Base-by-base conservation (phyloP, 805 yeast species). In the Clavispora vitiphila region DNA sequence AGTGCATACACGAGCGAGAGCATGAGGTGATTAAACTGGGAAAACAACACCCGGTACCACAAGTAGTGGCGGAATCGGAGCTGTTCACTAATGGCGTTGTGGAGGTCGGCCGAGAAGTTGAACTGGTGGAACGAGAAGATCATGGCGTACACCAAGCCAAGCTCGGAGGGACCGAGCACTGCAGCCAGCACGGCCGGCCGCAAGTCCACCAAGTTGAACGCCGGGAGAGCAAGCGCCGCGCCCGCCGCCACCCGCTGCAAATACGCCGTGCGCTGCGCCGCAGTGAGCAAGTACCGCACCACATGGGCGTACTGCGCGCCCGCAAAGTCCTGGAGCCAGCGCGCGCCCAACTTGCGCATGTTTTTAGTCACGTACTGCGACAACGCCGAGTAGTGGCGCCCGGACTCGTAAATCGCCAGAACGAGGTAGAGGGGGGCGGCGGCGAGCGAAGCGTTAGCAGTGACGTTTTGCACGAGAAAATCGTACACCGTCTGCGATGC, bases 61-160 rank as follows among this genome's bases (percentile, higher is more conserved):
- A 64, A 20, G 44, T 51, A 64, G 31, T 57, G 57, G 30, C 46
- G 53, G 44, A 54, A 57, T 27, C 51, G 54, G 25, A 64, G 51
- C 24, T 39, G 38, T 4, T 51, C 38, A 18, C 53, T 45, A 43
- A 64, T 51, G 24, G 37, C 16, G 20, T 41, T 43, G 41, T 56
- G 58, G 24, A 64, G 49, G 34, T 60, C 63, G 3, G 53, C 42
- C 4, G 63, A 54, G 43, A 64, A 63, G 38, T 62, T 61, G 53
- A 60, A 63, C 46, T 63, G 68, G 43, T 64, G 65, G 47, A 64
- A 58, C 18, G 67, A 54, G 41, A 63, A 61, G 20, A 64, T 40
- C 37, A 51, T 57, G 9, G 67, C 63, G 41, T 64, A 64, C 15
- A 64, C 54, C 26, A 64, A 46, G 4, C 67, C 69, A 29, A 64